phyloP scores from a whole-genome alignment of 805 yeast genomes.

The Starmerella kuoi region DNA sequence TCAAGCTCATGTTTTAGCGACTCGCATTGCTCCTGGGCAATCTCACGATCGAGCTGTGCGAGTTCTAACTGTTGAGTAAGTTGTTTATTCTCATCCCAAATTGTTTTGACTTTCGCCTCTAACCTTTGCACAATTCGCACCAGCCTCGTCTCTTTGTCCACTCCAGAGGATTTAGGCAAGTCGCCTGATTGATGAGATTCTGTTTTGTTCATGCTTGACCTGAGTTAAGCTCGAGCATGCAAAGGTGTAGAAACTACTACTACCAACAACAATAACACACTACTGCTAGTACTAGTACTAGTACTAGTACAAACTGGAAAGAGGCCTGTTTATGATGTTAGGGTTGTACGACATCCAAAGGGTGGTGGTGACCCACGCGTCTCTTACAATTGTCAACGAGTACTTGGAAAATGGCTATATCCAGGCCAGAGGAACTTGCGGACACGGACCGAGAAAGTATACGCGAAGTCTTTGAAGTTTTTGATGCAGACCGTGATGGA shows the following conservation, averaged over 20 bases:
- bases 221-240: not conserved
- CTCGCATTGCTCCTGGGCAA: slow-evolving; percentile 31
- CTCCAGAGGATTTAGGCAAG: not conserved
- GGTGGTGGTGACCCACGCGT: too few species aligned
- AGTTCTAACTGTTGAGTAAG: slow-evolving; percentile 23
- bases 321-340: too few species aligned
- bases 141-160: slow-evolving; percentile 20
- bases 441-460: slow-evolving; percentile 43
- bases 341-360: too few species aligned
- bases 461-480: slow-evolving; percentile 78
- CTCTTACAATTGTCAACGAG: too few species aligned
- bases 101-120: slow-evolving; percentile 17
- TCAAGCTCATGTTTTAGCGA: slow-evolving; percentile 22
- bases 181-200: not conserved
- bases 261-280: too few species aligned
- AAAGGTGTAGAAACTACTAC: not conserved
- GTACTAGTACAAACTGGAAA: too few species aligned
- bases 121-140: slow-evolving; percentile 19
- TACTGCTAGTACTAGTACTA: too few species aligned
- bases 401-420: not conserved
- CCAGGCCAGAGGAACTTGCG: slow-evolving; percentile 4
- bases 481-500: slow-evolving; percentile 89
- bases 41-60: slow-evolving; percentile 28
- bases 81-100: slow-evolving; percentile 22
- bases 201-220: too few species aligned